These are phyloP conservation scores for Camellia granthamiana DNA, from an alignment of 148 eudicot species.

Conservation along the genomic window DNA sequence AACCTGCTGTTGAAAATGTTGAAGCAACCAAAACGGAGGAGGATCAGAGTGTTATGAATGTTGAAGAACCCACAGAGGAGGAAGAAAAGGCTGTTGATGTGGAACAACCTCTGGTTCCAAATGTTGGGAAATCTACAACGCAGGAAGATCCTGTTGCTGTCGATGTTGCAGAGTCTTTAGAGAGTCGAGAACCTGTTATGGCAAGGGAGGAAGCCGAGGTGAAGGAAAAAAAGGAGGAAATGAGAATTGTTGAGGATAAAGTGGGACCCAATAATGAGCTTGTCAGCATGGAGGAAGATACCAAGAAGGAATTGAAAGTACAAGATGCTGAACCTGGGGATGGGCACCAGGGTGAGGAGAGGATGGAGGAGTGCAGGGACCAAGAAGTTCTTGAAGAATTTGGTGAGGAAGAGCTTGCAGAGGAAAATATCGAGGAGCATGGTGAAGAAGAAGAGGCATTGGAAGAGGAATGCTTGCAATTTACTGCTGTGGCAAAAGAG, in stretches of 20 bases:
- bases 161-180: constrained; percentile 10
- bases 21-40: constrained; percentile 17
- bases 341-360: constrained; percentile 23
- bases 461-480: constrained; percentile 45
- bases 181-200: constrained; percentile 21
- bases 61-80: constrained; percentile 16
- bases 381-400: constrained; percentile 55
- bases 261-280: constrained; percentile 13
- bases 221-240: constrained; percentile 15
- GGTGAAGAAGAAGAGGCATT: constrained; percentile 32
- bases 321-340: constrained; percentile 20
- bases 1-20: not conserved
- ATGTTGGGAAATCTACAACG: not conserved
- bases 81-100: constrained; percentile 15
- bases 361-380: constrained; percentile 42
- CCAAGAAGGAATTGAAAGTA: constrained; percentile 18
- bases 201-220: constrained; percentile 21
- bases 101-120: constrained; percentile 14
- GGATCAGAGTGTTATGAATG: constrained; percentile 14
- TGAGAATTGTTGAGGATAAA: constrained; percentile 9
- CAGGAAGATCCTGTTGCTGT: not conserved
- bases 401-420: constrained; percentile 49
- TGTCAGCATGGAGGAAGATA: constrained; percentile 23
- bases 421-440: constrained; percentile 41
- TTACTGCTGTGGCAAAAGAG: constrained; percentile 55